phyloP scores from a whole-genome alignment of 495 filamentous ascomycete species.

The Penicillium soppii region DNA sequence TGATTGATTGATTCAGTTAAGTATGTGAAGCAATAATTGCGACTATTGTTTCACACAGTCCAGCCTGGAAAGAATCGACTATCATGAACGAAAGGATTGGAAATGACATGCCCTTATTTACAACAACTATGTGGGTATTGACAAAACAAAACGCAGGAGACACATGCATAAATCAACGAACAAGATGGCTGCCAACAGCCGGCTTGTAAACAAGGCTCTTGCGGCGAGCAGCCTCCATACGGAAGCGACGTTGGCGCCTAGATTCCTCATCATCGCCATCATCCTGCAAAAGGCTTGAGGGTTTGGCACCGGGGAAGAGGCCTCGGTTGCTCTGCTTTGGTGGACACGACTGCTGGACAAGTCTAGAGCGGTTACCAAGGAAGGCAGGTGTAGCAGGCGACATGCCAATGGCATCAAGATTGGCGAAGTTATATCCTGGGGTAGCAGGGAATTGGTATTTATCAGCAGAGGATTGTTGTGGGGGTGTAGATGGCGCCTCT shows the following conservation, averaged over 20 bases:
- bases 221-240: constrained; percentile 70
- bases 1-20: background rate
- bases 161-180: constrained; percentile 9
- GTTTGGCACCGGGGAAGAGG: constrained; percentile 35
- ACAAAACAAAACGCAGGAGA: constrained; percentile 5
- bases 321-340: constrained; percentile 57
- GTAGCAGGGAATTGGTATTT: constrained; percentile 31
- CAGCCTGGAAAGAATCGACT: too few relatives aligned
- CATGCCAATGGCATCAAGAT: constrained; percentile 44
- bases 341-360: constrained; percentile 72
- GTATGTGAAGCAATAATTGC: background rate
- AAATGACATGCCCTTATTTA: constrained; percentile 18
- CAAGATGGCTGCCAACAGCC: constrained; percentile 71
- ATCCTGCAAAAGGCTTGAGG: constrained; percentile 12
- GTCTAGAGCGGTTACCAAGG: constrained; percentile 49
- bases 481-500: constrained; percentile 20
- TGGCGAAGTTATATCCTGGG: constrained; percentile 36
- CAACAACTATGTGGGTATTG: constrained; percentile 10
- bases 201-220: constrained; percentile 85
- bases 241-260: constrained; percentile 55
- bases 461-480: constrained; percentile 17
- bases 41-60: too few relatives aligned
- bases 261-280: constrained; percentile 30
- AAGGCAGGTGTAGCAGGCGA: constrained; percentile 57
- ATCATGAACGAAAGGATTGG: background rate